Conservation (phyloP, 108 stramenopile genomes). For the Fistulifera solaris region DNA sequence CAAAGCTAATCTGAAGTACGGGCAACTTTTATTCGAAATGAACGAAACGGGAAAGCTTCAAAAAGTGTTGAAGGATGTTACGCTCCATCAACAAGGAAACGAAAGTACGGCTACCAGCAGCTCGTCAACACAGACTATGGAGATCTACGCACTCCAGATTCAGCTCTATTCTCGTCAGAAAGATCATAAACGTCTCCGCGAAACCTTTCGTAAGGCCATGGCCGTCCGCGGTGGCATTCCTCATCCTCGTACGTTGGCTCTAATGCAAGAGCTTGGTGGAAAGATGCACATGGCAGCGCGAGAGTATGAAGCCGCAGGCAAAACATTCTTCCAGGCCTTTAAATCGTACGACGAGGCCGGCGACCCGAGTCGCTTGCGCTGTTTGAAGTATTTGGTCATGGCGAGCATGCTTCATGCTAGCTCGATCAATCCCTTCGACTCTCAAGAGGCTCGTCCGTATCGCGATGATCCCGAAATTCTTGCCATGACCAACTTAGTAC, state of each 20-base stretch:
- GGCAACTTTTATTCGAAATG: constrained; percentile 84
- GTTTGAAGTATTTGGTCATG: constrained; percentile 90
- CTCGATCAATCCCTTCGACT: constrained; percentile 90
- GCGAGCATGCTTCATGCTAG: constrained; percentile 86
- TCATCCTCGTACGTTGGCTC: constrained; percentile 82
- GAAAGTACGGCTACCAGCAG: constrained; percentile 7
- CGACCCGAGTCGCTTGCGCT: constrained; percentile 72
- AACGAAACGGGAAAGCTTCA: constrained; percentile 82
- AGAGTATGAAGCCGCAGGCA: constrained; percentile 70
- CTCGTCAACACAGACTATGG: constrained; percentile 72
- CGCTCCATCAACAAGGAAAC: constrained; percentile 1
- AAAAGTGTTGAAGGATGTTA: constrained; percentile 71
- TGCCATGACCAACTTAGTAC: constrained; percentile 88
- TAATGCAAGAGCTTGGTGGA: constrained; percentile 88
- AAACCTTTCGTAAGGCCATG: constrained; percentile 77
- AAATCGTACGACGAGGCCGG: constrained; percentile 94
- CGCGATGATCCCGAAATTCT: constrained; percentile 89
- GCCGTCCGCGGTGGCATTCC: constrained; percentile 86
- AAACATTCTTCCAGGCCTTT: constrained; percentile 88
- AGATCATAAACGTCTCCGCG: constrained; percentile 80
- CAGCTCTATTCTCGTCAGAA: constrained; percentile 79
- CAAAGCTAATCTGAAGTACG: constrained; percentile 92
- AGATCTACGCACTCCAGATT: constrained; percentile 90
- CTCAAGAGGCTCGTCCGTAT: constrained; percentile 89
- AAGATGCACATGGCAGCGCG: constrained; percentile 86